Conservation (phyloP, 2,329 filamentous ascomycete species). For the Mollisiaceae sp. region DNA sequence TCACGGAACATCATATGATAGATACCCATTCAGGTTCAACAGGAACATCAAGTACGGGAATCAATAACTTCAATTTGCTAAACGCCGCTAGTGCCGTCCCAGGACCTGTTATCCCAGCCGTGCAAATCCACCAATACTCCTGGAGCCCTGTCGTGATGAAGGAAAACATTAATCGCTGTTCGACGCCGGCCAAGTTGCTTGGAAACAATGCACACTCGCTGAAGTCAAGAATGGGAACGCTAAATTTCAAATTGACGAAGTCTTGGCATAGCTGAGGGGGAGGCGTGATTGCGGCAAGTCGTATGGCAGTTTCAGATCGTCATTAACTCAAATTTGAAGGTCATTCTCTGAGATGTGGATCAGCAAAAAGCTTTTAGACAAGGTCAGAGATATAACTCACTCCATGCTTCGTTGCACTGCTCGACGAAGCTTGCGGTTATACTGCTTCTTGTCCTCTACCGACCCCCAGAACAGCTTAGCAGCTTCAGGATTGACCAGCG, state of each 20-base stretch:
- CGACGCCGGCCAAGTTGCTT: slow-evolving; percentile 2
- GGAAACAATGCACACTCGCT: slow-evolving; percentile 1
- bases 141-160: background rate
- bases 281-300: background rate
- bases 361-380: background rate
- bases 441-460: slow-evolving; percentile 78
- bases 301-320: background rate
- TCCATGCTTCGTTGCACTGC: slow-evolving; percentile 74
- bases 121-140: background rate
- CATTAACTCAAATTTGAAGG: background rate
- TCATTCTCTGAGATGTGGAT: background rate
- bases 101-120: background rate
- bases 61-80: slow-evolving; percentile 3
- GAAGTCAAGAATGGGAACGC: slow-evolving; percentile 1
- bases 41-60: background rate
- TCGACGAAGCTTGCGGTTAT: slow-evolving; percentile 80
- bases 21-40: background rate
- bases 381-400: slow-evolving; percentile 42
- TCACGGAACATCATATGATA: background rate
- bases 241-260: slow-evolving; percentile 3
- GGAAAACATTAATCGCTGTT: background rate
- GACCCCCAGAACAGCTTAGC: slow-evolving; percentile 86
- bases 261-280: background rate
- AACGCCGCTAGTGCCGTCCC: background rate
- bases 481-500: slow-evolving; percentile 84